Evolutionary conservation across 176 grass and related monocot species (phyloP), one percentile per base, ranked within the genome.

Genomic region (Dendrocalamus sinicus): DNA sequence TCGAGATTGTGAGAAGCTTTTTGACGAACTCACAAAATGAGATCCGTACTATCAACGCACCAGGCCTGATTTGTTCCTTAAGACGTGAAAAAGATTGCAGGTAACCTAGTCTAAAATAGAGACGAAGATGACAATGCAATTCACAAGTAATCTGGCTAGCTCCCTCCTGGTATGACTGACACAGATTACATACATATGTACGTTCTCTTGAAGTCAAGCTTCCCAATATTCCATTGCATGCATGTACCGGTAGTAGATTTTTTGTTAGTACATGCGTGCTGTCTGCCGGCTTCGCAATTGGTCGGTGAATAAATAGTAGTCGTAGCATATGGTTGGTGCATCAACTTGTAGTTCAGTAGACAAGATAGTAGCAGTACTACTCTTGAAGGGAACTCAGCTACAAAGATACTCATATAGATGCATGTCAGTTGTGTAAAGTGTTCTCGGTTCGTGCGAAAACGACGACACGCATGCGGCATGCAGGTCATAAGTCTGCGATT

Each of bases 261-360:
- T 75, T 60, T 37, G 30, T 24, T 24, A 9, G 73, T 7, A 20
- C 20, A 4, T 6, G 6, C 45, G 37, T 26, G 9, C 11, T 71
- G 10, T 61, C 23, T 77, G 76, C 22, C 6, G 45, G 40, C 26
- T 24, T 37, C 37, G 37, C 4, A 39, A 39, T 39, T 89, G 88
- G 88, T 85, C 76, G 82, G 88, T 75, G 82, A 7, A 68, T 46
- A 69, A 82, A 82, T 81, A 82, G 47, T 87, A 28, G 57, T 32
- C 3, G 9, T 24, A 51, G 58, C 46, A 55, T 37, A 55, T 47
- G 37, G 73, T 77, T 70, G 83, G 83, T 71, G 41, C 11, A 48
- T 8, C 54, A 59, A 55, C 46, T 10, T 14, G 32, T 47, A 30
- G 57, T 54, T 84, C 47, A 19, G 48, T 80, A 85, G 59, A 48